A percentile compares a stretch with the other conserved stretches of the same genome.
These are phyloP conservation scores for Agaricus bisporus DNA, from an alignment of 768 basidiomycete species.

Conservation along the genomic window DNA sequence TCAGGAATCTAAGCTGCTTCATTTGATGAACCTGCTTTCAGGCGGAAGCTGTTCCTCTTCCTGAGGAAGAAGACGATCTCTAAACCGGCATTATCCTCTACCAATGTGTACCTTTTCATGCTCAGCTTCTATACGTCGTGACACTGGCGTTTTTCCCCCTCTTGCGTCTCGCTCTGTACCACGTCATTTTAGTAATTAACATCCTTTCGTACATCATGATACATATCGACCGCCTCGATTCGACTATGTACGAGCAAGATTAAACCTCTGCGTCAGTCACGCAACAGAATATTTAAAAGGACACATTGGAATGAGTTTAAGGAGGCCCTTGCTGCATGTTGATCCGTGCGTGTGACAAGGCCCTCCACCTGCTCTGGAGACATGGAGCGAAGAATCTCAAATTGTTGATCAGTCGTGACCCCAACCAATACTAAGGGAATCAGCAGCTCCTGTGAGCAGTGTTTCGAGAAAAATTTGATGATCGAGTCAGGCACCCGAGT, in stretches of 20 bases:
- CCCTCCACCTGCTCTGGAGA: background rate
- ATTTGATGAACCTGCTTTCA: slow-evolving; percentile 19
- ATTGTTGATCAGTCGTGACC: slow-evolving; percentile 17
- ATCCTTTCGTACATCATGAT: slow-evolving; percentile 9
- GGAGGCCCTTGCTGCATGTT: background rate
- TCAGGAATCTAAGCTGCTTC: slow-evolving; percentile 1
- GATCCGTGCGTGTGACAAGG: background rate
- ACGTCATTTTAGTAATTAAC: slow-evolving; percentile 15
- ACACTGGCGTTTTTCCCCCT: slow-evolving; percentile 22
- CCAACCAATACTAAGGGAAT: slow-evolving; percentile 19
- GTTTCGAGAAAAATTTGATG: slow-evolving; percentile 12
- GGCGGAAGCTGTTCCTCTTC: slow-evolving; percentile 91
- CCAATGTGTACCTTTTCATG: slow-evolving; percentile 11
- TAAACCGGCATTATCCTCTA: slow-evolving; percentile 25
- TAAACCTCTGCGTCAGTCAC: background rate
- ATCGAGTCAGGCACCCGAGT: slow-evolving; percentile 11
- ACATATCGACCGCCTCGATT: background rate
- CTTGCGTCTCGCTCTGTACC: slow-evolving; percentile 9
- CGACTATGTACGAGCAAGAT: too few relatives aligned
- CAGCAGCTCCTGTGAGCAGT: slow-evolving; percentile 21
- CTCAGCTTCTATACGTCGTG: slow-evolving; percentile 19
- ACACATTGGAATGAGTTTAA: slow-evolving; percentile 2
- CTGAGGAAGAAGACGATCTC: slow-evolving; percentile 94
- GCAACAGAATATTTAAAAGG: background rate
- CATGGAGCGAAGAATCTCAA: slow-evolving; percentile 12